phyloP scores from a whole-genome alignment of 495 filamentous ascomycete species.

The Aspergillus wentii region DNA sequence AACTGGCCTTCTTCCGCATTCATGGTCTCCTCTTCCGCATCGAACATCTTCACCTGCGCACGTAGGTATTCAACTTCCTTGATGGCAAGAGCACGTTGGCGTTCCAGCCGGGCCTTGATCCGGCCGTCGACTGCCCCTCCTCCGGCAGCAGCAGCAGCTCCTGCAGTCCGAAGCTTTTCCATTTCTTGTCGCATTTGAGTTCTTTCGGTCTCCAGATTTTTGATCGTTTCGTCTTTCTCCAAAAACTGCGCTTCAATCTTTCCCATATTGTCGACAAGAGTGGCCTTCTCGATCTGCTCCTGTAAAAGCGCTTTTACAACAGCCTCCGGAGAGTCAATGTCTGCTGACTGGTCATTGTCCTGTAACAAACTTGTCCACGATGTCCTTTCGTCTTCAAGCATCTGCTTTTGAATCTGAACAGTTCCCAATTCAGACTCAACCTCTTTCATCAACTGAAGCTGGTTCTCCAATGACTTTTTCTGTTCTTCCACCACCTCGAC shows the following conservation, averaged over 20 bases:
- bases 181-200: constrained; percentile 56
- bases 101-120: constrained; percentile 68
- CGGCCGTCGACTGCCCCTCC: constrained; percentile 42
- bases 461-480: constrained; percentile 76
- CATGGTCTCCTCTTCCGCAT: constrained; percentile 83
- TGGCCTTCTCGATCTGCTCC: constrained; percentile 72
- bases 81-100: constrained; percentile 75
- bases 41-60: constrained; percentile 86
- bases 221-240: constrained; percentile 76
- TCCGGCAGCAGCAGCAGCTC: constrained; percentile 20
- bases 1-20: constrained; percentile 61
- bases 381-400: constrained; percentile 80
- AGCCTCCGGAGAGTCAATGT: constrained; percentile 85
- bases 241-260: constrained; percentile 70
- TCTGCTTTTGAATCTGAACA: constrained; percentile 72
- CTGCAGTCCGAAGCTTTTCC: constrained; percentile 55
- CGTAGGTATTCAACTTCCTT: constrained; percentile 94
- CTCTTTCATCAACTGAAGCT: constrained; percentile 67
- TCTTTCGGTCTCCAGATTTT: constrained; percentile 64
- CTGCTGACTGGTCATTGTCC: constrained; percentile 55
- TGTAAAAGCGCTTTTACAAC: constrained; percentile 79
- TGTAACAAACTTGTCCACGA: constrained; percentile 87
- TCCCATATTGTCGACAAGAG: constrained; percentile 73
- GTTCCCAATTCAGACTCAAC: constrained; percentile 73
- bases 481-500: constrained; percentile 96